phyloP scores from a whole-genome alignment of 768 basidiomycete genomes.

The Boletus sensibilis region DNA sequence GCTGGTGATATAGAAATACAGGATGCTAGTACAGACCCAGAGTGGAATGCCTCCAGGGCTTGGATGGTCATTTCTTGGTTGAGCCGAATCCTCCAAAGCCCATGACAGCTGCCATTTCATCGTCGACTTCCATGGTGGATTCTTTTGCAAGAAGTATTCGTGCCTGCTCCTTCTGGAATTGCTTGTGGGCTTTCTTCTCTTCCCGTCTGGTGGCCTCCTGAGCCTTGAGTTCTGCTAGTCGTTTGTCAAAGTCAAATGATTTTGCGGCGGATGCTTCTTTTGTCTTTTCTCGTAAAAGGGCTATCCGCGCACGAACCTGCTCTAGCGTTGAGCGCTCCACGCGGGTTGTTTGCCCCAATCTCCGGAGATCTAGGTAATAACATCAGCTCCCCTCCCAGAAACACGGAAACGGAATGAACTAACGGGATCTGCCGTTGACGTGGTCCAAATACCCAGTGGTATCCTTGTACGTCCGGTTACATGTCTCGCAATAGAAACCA shows the following conservation, averaged over 20 bases:
- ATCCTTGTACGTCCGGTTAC: conserved; percentile 91
- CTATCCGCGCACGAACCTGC: conserved; percentile 92
- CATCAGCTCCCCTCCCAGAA: not conserved
- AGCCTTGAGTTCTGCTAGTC: conserved; percentile 77
- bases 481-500: conserved; percentile 92
- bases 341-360: conserved; percentile 93
- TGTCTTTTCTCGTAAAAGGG: conserved; percentile 81
- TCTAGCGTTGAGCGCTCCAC: conserved; percentile 86
- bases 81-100: conserved; percentile 90
- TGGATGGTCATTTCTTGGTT: conserved; percentile 64
- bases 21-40: conserved; percentile 13
- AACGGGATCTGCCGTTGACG: conserved; percentile 91
- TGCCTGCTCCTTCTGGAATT: conserved; percentile 71
- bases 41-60: not conserved
- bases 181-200: conserved; percentile 76
- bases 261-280: conserved; percentile 80
- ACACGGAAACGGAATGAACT: conserved; percentile 34
- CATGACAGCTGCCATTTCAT: conserved; percentile 81
- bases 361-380: conserved; percentile 69
- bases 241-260: conserved; percentile 91
- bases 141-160: conserved; percentile 64
- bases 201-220: conserved; percentile 66
- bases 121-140: conserved; percentile 45
- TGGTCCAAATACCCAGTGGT: conserved; percentile 93
- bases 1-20: conserved; percentile 13